A percentile compares a stretch with the other conserved stretches of the same genome.
Evolutionary conservation across 371 early-diverging fungal species (phyloP).

Genomic region (Mucor piriformis): DNA sequence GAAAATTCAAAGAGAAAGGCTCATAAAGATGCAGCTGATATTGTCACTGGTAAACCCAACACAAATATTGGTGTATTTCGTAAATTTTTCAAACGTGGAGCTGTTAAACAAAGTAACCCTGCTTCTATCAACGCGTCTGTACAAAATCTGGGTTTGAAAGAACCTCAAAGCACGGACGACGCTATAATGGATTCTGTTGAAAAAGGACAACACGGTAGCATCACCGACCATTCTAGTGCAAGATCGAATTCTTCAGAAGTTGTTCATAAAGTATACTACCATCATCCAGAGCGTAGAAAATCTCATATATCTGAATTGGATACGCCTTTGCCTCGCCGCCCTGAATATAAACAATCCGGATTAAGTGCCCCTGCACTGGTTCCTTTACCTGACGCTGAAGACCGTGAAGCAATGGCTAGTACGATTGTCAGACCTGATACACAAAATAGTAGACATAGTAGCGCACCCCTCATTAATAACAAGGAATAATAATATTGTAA

Average conservation of each 20-base stretch:
- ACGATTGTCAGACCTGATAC: conserved; percentile 7
- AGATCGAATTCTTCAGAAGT: conserved; percentile 1
- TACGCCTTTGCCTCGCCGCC: neutral
- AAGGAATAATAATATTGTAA: neutral
- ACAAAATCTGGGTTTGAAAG: conserved; percentile 1
- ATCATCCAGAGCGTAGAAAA: conserved; percentile 20
- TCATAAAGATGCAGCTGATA: conserved; percentile 10
- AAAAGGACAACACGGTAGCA: neutral
- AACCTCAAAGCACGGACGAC: neutral
- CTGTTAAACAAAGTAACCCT: neutral
- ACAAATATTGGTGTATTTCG: conserved; percentile 3
- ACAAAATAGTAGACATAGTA: conserved; percentile 11
- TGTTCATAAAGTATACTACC: conserved; percentile 21
- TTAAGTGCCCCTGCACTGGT: conserved; percentile 14
- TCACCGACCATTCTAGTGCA: neutral
- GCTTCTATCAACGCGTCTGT: neutral
- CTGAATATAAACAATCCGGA: neutral
- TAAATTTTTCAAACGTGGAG: conserved; percentile 8
- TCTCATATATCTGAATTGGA: neutral
- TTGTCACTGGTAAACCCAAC: conserved; percentile 12
- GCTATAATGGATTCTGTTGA: conserved; percentile 7
- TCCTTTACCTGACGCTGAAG: neutral
- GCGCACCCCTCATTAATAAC: conserved; percentile 10
- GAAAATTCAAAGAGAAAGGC: conserved; percentile 14
- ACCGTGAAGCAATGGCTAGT: conserved; percentile 2